Base-by-base conservation (phyloP, 2,329 filamentous ascomycete genomes). In the Cladobotryum mycophilum region DNA sequence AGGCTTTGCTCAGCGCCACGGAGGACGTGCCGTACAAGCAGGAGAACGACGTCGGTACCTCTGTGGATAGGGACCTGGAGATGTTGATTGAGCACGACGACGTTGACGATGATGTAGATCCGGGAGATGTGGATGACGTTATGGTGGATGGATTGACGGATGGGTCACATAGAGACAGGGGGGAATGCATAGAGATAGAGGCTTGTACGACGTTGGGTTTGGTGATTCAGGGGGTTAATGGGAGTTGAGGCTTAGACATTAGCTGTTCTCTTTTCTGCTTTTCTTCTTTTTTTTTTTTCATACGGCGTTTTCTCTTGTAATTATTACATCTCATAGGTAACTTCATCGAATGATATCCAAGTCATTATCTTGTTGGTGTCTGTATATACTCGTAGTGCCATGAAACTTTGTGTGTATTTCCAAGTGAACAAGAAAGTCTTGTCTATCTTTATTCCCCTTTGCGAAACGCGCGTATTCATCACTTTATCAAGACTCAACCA, bases 1-100 rank as follows among this genome's bases (percentile, higher is more conserved):
- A 80, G 49, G 75, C 76, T 1, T 64, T 81, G 2, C 71, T 81
- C 3, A 72, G 76, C 58, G 76, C 73, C 2, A 70, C 72, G 0
- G 73, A 71, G 45, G 63, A 66, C 51, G 67, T 59, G n/a, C 61
- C 56, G 14, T 53, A 54, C 12, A 41, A 59, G 20, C 47, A 56
- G 37, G 53, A 57, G 37, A 61, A 63, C 11, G 60, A 64, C 35
- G 60, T 64, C 33, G 69, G 68, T 3, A 70, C 72, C 41, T 66
- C 71, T 1, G 71, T 76, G 30, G 74, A 78, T 37, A 66, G 69
- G 14, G 76, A 79, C 49, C 56, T 79, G 54, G 76, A 78, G 41
- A 77, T 79, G 75, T 56, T 79, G 51, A 76, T 78, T 35, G 70
- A 74, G 50, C 71, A 75, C 38, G 65, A 69, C 25, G 67, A 70